Percentiles rank a stretch among this genome's conserved stretches.
phyloP scores from a whole-genome alignment of 306 rosid genomes.

The Calophaca sinica region DNA sequence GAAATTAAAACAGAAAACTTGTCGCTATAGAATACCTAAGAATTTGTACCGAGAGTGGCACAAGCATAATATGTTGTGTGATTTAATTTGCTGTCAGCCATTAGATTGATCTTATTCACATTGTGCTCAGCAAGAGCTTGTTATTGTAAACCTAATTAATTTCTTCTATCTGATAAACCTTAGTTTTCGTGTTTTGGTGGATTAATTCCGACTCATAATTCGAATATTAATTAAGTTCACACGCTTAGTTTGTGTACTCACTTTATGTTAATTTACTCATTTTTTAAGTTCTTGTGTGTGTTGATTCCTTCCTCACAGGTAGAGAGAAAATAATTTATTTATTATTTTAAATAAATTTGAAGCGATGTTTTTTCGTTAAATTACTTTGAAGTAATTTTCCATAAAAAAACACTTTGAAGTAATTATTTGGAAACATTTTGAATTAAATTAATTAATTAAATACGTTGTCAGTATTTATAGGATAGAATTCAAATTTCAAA shows the following conservation, averaged over 20 bases:
- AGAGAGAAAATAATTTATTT: no score
- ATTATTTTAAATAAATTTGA: no score
- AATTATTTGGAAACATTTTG: no score
- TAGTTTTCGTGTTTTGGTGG: neutral
- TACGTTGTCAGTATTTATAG: no score
- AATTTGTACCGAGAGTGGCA: neutral
- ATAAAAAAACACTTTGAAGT: no score
- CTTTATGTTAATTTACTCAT: no score
- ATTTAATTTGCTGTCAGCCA: neutral
- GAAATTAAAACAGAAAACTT: neutral
- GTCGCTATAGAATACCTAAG: neutral
- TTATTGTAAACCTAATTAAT: conserved; percentile 14
- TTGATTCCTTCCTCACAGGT: no score
- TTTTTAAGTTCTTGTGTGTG: no score
- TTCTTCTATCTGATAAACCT: neutral
- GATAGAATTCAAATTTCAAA: no score
- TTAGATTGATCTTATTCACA: neutral
- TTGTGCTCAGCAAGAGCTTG: neutral
- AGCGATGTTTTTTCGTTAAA: no score
- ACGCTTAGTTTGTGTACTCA: neutral
- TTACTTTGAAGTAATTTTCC: no score
- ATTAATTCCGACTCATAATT: neutral
- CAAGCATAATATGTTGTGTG: neutral
- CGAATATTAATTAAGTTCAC: neutral
- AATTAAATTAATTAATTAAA: no score